Base-by-base conservation (phyloP, 2,329 filamentous ascomycete species). In the Bipolaris gigantea region DNA sequence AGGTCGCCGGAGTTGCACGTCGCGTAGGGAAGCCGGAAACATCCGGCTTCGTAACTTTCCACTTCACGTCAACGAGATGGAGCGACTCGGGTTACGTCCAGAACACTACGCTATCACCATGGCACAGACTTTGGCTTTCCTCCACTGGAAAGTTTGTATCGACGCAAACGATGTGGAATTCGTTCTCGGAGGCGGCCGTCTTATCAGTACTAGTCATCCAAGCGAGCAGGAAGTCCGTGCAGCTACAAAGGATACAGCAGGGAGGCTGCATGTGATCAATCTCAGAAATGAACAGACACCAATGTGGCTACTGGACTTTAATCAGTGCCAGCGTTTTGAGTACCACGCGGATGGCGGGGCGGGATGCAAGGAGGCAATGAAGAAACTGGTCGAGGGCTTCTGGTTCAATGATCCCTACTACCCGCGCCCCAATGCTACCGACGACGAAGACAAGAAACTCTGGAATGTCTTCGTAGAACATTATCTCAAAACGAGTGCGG, bases 101-200 rank as follows among this genome's bases (percentile, higher is more conserved):
- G 23, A 18, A 5, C 2, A 52, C 1, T 82, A 80, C 57, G 76
- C 80, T 0, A 49, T 47, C 1, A 64, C 66, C 0, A 82, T 85
- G 75, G 83, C 77, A 0, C 72, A 79, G 8, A 71, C 77, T 0
- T 71, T 84, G 0, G 81, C 82, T 0, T 70, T 79, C 5, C 64
- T 84, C 36, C 77, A 82, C 57, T 85, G 80, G 81, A 35, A 59
- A 1, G 76, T 70, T 0, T 57, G 70, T 15, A 58, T 82, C 0
- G 81, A 85, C 57, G 81, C 75, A 0, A 79, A 79, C 34, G 82
- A 83, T 42, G 73, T 85, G 2, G 80, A 85, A 48, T 84, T 84
- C 59, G 81, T 85, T 0, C 74, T 85, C 6, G 77, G 62, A 10
- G 19, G 48, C 11, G 9, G 19, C 10, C 27, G 13, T 45, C 33